Conservation (phyloP, 331 rosid genomes). For the Acacia pycnantha region DNA sequence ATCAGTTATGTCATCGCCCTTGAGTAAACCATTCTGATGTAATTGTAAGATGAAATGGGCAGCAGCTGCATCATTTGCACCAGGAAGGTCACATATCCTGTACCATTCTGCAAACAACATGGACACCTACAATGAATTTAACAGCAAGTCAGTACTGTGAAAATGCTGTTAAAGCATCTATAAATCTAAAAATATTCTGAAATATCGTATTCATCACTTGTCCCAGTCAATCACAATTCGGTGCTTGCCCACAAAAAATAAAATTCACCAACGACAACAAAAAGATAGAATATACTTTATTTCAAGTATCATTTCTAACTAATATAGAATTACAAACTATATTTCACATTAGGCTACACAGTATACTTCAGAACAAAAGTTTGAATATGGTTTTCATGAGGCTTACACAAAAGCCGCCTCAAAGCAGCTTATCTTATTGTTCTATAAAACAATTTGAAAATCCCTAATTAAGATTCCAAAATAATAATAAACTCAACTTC, state of each 20-base stretch:
- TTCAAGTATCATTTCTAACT: background rate
- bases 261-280: background rate
- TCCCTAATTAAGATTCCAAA: background rate
- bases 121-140: conserved; percentile 58
- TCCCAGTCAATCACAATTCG: background rate
- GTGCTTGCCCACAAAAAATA: background rate
- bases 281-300: background rate
- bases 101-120: conserved; percentile 84
- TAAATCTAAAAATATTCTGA: background rate
- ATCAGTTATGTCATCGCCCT: conserved; percentile 91
- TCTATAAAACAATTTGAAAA: background rate
- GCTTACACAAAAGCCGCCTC: background rate
- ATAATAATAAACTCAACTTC: background rate
- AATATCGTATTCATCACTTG: background rate
- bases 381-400: background rate
- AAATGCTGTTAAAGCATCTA: background rate
- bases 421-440: background rate
- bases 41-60: conserved; percentile 68
- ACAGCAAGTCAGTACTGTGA: conserved; percentile 24
- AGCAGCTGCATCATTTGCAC: conserved; percentile 66
- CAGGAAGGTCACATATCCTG: conserved; percentile 83
- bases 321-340: background rate
- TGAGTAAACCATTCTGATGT: conserved; percentile 77
- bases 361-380: background rate
- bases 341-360: background rate